These are phyloP conservation scores for Annulohypoxylon stygium DNA, from an alignment of 495 filamentous ascomycete species.

Conservation along the genomic window DNA sequence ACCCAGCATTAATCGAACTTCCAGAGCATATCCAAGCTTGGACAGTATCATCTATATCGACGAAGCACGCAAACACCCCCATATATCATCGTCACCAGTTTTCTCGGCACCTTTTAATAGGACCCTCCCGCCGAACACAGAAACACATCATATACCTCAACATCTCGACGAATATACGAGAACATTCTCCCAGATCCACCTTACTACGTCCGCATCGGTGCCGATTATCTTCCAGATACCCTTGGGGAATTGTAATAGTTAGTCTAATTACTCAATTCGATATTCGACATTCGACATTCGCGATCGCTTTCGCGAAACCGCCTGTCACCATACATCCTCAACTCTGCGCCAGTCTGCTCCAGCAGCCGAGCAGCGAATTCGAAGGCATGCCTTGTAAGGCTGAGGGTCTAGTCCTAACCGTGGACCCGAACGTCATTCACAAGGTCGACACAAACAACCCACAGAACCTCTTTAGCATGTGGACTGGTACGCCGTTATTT, in stretches of 20 bases:
- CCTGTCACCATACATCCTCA: slow-evolving; percentile 37
- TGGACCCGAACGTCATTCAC: slow-evolving; percentile 88
- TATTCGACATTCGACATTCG: slow-evolving; percentile 48
- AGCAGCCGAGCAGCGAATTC: slow-evolving; percentile 47
- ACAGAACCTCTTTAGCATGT: slow-evolving; percentile 96
- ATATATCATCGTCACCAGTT: slow-evolving; percentile 29
- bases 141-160: background rate
- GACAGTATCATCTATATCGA: slow-evolving; percentile 29
- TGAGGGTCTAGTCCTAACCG: slow-evolving; percentile 79
- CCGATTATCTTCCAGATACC: slow-evolving; percentile 37
- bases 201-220: slow-evolving; percentile 30
- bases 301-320: slow-evolving; percentile 49
- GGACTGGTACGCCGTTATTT: slow-evolving; percentile 80
- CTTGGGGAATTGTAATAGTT: slow-evolving; percentile 8
- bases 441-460: slow-evolving; percentile 93
- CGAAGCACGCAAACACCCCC: slow-evolving; percentile 37
- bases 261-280: slow-evolving; percentile 34
- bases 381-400: slow-evolving; percentile 61
- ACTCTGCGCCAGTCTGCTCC: slow-evolving; percentile 41
- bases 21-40: slow-evolving; percentile 16
- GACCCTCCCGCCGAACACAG: slow-evolving; percentile 7
- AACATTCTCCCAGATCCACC: slow-evolving; percentile 28
- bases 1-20: slow-evolving; percentile 39
- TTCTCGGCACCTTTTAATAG: slow-evolving; percentile 22
- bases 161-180: slow-evolving; percentile 21